Evolutionary conservation across 2,329 filamentous ascomycete species (phyloP).

Genomic region (Colletotrichum horii): DNA sequence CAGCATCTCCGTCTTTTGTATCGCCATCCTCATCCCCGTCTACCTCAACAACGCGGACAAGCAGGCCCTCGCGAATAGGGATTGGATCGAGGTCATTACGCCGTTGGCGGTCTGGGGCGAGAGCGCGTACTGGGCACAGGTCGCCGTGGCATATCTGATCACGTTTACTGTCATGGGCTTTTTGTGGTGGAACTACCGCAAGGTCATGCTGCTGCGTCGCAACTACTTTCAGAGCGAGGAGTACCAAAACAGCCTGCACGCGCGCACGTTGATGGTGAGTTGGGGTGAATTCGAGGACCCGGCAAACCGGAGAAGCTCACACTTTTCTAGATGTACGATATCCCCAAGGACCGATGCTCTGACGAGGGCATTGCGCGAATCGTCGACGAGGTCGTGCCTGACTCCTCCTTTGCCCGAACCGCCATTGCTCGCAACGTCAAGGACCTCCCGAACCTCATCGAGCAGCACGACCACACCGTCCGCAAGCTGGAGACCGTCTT

Average conservation of each 20-base stretch:
- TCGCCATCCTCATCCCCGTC: conserved; percentile 80
- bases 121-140: conserved; percentile 62
- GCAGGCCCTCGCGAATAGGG: conserved; percentile 28
- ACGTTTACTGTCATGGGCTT: conserved; percentile 80
- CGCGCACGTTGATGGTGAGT: conserved; percentile 69
- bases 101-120: conserved; percentile 58
- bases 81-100: conserved; percentile 65
- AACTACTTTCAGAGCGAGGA: conserved; percentile 85
- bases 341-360: conserved; percentile 75
- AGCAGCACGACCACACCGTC: conserved; percentile 81
- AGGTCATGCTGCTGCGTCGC: conserved; percentile 72
- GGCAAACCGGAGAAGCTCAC: conserved; percentile 15
- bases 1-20: conserved; percentile 73
- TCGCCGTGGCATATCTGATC: conserved; percentile 67
- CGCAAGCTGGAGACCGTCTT: conserved; percentile 82
- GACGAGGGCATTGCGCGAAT: conserved; percentile 89
- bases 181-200: conserved; percentile 89
- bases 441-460: conserved; percentile 83
- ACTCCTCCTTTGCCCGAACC: conserved; percentile 78
- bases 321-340: conserved; percentile 75
- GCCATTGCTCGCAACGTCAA: conserved; percentile 92
- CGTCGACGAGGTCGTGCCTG: conserved; percentile 80
- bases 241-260: conserved; percentile 86
- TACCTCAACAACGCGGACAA: conserved; percentile 64
- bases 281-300: neutral